A percentile compares a stretch with the other conserved stretches of the same genome.
phyloP scores from a whole-genome alignment of 2,329 filamentous ascomycete species.

The Elsinoe arachidis region DNA sequence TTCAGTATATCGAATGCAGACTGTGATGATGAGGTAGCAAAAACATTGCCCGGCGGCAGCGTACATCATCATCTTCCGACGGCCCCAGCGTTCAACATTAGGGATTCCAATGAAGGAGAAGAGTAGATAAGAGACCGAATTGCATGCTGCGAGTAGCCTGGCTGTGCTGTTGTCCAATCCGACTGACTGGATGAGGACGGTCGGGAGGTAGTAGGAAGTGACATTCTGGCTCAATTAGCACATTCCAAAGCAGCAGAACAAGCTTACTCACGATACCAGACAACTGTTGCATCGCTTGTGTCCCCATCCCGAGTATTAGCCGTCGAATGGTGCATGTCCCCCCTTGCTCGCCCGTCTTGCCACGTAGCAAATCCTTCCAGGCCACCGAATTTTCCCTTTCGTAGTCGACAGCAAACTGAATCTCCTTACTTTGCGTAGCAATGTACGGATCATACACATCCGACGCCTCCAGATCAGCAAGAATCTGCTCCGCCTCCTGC shows the following conservation, averaged over 20 bases:
- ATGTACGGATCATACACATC: conserved; percentile 38
- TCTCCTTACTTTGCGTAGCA: conserved; percentile 37
- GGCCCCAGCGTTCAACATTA: conserved; percentile 44
- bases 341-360: conserved; percentile 35
- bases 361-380: conserved; percentile 43
- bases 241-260: background rate
- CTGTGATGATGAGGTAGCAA: conserved; percentile 45
- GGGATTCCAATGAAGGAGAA: conserved; percentile 40
- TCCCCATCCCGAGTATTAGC: conserved; percentile 45
- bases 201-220: conserved; percentile 45
- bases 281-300: conserved; percentile 45
- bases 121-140: conserved; percentile 41
- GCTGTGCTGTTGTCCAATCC: conserved; percentile 45
- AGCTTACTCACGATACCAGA: conserved; percentile 17
- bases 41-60: conserved; percentile 45
- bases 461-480: conserved; percentile 41
- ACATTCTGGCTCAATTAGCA: conserved; percentile 23
- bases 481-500: conserved; percentile 41
- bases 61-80: conserved; percentile 53
- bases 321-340: conserved; percentile 44
- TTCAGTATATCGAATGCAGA: conserved; percentile 39
- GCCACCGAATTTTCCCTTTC: conserved; percentile 42
- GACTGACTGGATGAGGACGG: conserved; percentile 51
- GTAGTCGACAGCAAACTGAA: conserved; percentile 36
- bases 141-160: conserved; percentile 49